Conservation (phyloP, 441 rosid species). For the Syzygium syzygioides region DNA sequence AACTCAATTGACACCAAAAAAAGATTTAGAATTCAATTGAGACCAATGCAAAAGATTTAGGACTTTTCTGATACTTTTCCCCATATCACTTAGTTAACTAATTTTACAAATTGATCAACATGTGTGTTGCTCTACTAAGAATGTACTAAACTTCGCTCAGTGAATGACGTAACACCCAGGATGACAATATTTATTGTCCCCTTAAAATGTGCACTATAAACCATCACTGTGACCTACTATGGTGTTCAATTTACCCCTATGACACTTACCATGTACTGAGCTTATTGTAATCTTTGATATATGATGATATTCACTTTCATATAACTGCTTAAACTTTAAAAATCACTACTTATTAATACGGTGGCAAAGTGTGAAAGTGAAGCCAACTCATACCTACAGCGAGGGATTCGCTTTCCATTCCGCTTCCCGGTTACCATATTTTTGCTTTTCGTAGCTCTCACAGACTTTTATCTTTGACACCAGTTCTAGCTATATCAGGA, state of each 20-base stretch:
- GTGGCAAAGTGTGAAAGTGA: background rate
- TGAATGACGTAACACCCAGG: too few relatives aligned
- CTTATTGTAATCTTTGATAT: background rate
- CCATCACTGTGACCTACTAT: background rate
- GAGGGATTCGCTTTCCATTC: background rate
- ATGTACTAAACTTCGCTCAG: background rate
- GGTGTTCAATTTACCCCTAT: background rate
- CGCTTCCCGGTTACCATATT: background rate
- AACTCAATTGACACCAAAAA: too few relatives aligned
- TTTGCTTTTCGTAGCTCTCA: background rate
- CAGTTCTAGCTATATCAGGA: background rate
- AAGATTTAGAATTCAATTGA: too few relatives aligned
- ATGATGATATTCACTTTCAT: background rate
- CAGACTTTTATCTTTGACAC: background rate
- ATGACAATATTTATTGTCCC: background rate
- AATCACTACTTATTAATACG: background rate
- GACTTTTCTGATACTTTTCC: too few relatives aligned
- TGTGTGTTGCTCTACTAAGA: background rate
- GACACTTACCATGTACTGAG: background rate
- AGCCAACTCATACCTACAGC: background rate
- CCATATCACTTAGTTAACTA: too few relatives aligned
- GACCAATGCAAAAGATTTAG: too few relatives aligned
- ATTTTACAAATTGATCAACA: too few relatives aligned
- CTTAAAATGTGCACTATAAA: background rate
- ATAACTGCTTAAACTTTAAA: background rate